Evolutionary conservation across 176 grass and related monocot genomes (phyloP), one percentile per base, ranked within the genome.

Genomic region (Triticum monococcum): DNA sequence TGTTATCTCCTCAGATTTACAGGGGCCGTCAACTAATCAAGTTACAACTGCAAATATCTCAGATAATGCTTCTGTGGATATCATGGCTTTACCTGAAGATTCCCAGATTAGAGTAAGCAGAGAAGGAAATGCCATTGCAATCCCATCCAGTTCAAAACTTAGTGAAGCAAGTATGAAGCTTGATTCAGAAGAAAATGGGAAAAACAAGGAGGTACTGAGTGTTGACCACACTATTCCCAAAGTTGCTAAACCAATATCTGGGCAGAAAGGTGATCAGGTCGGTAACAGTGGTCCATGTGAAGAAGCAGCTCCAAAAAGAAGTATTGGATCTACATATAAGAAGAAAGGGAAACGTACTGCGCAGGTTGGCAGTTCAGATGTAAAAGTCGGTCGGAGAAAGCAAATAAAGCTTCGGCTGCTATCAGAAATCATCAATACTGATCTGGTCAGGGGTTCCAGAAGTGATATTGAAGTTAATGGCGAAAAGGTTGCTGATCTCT

Each of bases 391-490:
- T 50, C 73, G 35, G n/a, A 92, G 80, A 88, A 97, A 87, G 43
- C 72, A 36, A 71, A 92, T 72, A 83, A 94, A 92, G 81, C 46
- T 83, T 6, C 86, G 92, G 17, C 66, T 84, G 57, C 81, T 97
- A 86, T 90, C 90, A 37, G 95, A 97, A 54, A 85, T 97, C 65
- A 88, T 94, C 75, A 81, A 43, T 5, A 45, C 13, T 73, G 36
- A 90, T 3, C 72, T 59, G 32, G 77, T 59, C 13, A 67, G 54
- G 30, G 23, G 62, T 75, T 61, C 73, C 64, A 32, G 71, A 74
- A 83, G 78, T 24, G 78, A 43, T 37, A 35, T 32, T 85, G 66
- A 61, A 78, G 59, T 37, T 90, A 48, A 85, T 81, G 24, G 79
- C 88, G 71, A 35, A 68, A 89, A 81, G 23, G 38, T 30, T 18